Conservation (phyloP, 2,329 filamentous ascomycete species). For the Pseudocercospora crystallina region DNA sequence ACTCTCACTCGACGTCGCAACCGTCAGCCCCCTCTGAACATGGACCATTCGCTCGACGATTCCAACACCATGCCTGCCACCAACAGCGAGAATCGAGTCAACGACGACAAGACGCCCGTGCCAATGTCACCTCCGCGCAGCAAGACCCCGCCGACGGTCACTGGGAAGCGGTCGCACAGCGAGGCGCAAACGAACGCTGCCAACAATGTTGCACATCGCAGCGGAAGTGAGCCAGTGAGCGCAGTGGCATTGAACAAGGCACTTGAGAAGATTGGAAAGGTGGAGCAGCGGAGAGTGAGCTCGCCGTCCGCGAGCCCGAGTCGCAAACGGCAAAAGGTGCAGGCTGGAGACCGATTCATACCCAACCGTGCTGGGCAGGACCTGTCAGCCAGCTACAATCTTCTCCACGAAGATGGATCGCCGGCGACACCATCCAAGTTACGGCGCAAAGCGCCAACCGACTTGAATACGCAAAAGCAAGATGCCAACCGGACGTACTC, state of each 20-base stretch:
- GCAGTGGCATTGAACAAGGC: slow-evolving; percentile 60
- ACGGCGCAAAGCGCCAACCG: slow-evolving; percentile 85
- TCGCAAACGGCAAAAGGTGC: slow-evolving; percentile 66
- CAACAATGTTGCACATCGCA: slow-evolving; percentile 28
- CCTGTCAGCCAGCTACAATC: slow-evolving; percentile 85
- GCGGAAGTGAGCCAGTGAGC: slow-evolving; percentile 57
- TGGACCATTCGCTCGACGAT: slow-evolving; percentile 16
- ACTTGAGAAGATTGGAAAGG: slow-evolving; percentile 61
- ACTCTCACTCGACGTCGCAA: not conserved
- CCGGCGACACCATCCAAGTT: slow-evolving; percentile 85
- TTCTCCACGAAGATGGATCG: slow-evolving; percentile 89
- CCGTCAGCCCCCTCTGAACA: slow-evolving; percentile 4
- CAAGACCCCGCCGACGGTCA: slow-evolving; percentile 60
- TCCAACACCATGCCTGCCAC: slow-evolving; percentile 1
- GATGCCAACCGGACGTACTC: slow-evolving; percentile 95
- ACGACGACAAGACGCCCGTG: slow-evolving; percentile 43
- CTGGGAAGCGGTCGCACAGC: slow-evolving; percentile 45
- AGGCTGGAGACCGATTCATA: slow-evolving; percentile 73
- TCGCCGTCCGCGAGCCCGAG: slow-evolving; percentile 67
- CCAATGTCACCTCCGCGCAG: slow-evolving; percentile 58
- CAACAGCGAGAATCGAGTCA: slow-evolving; percentile 33
- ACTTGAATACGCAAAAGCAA: slow-evolving; percentile 91
- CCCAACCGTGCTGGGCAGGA: slow-evolving; percentile 92
- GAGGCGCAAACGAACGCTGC: slow-evolving; percentile 25
- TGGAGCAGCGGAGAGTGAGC: slow-evolving; percentile 55